Evolutionary conservation across 805 yeast species (phyloP).

Genomic region (Starmerella scarabaei): DNA sequence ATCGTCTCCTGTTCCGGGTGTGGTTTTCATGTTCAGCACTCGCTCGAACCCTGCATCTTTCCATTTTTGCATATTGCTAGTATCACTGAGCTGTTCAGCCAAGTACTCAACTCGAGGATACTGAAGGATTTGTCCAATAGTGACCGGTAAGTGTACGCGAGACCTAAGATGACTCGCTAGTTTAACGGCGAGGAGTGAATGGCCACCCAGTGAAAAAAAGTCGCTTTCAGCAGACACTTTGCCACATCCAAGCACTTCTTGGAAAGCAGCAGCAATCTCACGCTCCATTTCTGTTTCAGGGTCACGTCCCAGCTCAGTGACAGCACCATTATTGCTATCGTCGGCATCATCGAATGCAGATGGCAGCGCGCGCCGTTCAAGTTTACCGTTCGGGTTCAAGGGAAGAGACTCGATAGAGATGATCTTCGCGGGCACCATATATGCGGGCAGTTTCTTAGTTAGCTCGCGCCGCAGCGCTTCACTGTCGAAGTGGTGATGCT

Average conservation of each 20-base stretch:
- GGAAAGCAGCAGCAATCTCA: constrained; percentile 5
- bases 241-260: constrained; percentile 1
- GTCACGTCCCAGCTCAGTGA: background rate
- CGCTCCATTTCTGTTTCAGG: constrained; percentile 5
- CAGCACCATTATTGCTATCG: background rate
- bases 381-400: constrained; percentile 91
- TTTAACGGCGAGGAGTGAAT: constrained; percentile 64
- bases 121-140: constrained; percentile 15
- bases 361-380: constrained; percentile 77
- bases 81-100: constrained; percentile 6
- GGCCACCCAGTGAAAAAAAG: constrained; percentile 94
- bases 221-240: constrained; percentile 39
- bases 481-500: background rate
- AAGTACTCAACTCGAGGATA: constrained; percentile 6
- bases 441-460: constrained; percentile 40
- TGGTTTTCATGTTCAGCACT: constrained; percentile 1
- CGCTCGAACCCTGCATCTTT: constrained; percentile 10
- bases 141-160: constrained; percentile 6
- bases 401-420: constrained; percentile 79
- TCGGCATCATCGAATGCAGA: background rate
- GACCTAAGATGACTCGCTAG: constrained; percentile 5
- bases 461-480: background rate
- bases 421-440: constrained; percentile 83
- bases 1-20: background rate
- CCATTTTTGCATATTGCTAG: constrained; percentile 1